Base-by-base conservation (phyloP, 805 yeast species). In the Saccharomycopsis fodiens region DNA sequence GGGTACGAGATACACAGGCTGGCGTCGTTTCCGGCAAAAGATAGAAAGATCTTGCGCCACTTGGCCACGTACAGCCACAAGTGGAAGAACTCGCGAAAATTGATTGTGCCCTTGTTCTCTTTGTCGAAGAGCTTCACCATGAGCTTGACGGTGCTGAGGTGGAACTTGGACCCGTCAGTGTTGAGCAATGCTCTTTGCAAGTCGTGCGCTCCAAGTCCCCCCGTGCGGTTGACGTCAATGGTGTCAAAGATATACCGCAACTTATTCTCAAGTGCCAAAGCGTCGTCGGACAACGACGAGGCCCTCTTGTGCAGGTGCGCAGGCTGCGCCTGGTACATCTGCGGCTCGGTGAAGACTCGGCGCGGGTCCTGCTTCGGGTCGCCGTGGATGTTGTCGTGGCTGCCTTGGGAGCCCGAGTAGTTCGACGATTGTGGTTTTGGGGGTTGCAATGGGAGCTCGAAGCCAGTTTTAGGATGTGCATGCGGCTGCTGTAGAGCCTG, bases 61-160 rank as follows among this genome's bases (percentile, higher is more conserved):
- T 82, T 82, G n/a, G 76, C 66, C 35, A 82, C 64, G 54, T 81
- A 80, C 55, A 78, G 74, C 86, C 86, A 82, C 41, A 82, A 63
- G 50, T 79, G 78, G 41, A 72, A 74, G 55, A 82, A 82, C 60
- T 82, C 88, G 42, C 72, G 76, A 53, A 76, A 80, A 38, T 70
- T 67, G 13, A 74, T 62, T 1, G 69, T 63, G 8, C 70, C 65
- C 19, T 65, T 66, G 15, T 64, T 61, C 46, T 68, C 68, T 40
- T 72, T 69, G 54, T 79, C 79, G 58, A 81, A 81, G 55, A 79
- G 60, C 56, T 73, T 72, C 46, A 82, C 73, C 83, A 82, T 79
- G 31, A 82, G 63, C 42, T 66, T 59, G 27, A 81, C 73, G 1
- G 87, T 79, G 21, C 76, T 71, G 15, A 74, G 68, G 52, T 76